These are phyloP conservation scores for Leishmania major DNA, from an alignment of 208 protist species.

Conservation along the genomic window DNA sequence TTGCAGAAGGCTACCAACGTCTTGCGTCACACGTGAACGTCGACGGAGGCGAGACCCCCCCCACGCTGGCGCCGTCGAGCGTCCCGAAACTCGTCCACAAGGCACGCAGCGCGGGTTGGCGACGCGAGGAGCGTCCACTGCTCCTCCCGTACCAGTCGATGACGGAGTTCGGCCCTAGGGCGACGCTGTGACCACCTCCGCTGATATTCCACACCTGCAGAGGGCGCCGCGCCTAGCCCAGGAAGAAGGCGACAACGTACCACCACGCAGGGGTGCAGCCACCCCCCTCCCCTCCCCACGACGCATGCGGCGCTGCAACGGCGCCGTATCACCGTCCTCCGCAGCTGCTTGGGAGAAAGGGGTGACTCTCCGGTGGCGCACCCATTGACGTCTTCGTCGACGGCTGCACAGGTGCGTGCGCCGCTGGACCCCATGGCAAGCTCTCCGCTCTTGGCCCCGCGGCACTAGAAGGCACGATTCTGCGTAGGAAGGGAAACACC, in stretches of 20 bases:
- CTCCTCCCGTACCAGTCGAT: background rate
- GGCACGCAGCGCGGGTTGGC: background rate
- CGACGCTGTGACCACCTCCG: background rate
- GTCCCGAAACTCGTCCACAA: slow-evolving; percentile 15
- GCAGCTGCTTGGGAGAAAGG: no score
- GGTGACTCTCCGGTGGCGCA: no score
- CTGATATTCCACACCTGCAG: background rate
- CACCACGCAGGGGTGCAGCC: no score
- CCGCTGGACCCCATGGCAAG: background rate
- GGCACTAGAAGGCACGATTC: background rate
- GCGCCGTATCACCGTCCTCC: no score
- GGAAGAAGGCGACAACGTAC: background rate
- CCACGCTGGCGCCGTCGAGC: slow-evolving; percentile 26
- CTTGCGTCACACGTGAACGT: slow-evolving; percentile 40
- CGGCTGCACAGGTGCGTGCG: background rate
- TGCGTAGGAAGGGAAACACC: background rate
- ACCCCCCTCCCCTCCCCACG: background rate
- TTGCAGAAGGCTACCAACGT: slow-evolving; percentile 57
- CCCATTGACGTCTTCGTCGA: background rate
- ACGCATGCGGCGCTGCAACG: background rate
- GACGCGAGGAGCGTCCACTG: background rate
- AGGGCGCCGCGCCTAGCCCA: background rate
- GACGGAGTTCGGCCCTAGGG: background rate
- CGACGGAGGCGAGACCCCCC: slow-evolving; percentile 28
- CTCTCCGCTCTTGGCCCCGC: background rate